Conservation (phyloP, 1,139 yeast genomes). For the Saccharomyces hybrid region DNA sequence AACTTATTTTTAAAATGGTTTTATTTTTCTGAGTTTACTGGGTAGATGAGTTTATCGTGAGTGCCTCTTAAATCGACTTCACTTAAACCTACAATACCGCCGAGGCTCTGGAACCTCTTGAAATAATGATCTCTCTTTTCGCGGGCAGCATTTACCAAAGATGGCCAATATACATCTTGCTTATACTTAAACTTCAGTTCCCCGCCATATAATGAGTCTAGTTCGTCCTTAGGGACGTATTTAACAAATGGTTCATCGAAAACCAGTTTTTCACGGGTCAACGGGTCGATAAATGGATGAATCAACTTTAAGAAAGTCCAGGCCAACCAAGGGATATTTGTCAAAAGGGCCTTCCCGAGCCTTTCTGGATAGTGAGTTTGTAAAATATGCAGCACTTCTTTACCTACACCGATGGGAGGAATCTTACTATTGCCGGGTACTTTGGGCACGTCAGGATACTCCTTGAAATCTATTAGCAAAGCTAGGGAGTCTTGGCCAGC, state of each 20-base stretch:
- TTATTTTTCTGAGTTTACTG: conserved; percentile 20
- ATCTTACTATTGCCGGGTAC: conserved; percentile 51
- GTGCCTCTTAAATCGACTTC: conserved; percentile 72
- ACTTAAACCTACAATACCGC: conserved; percentile 68
- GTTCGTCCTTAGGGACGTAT: conserved; percentile 72
- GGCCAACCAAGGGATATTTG: conserved; percentile 89
- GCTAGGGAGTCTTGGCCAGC: conserved; percentile 92
- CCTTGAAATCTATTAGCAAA: conserved; percentile 80
- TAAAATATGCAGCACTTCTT: conserved; percentile 64
- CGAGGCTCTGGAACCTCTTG: conserved; percentile 57
- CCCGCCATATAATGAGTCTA: conserved; percentile 83
- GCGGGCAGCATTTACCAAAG: conserved; percentile 51
- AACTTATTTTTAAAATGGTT: not conserved
- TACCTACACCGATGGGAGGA: conserved; percentile 76
- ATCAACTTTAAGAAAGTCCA: conserved; percentile 84
- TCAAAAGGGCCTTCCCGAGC: conserved; percentile 80
- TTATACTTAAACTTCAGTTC: conserved; percentile 70
- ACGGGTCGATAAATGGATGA: conserved; percentile 91
- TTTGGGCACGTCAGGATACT: conserved; percentile 45
- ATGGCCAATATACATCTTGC: conserved; percentile 78
- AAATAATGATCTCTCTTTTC: conserved; percentile 49
- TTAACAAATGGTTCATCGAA: conserved; percentile 82
- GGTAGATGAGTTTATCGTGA: conserved; percentile 39
- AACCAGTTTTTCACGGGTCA: conserved; percentile 85
- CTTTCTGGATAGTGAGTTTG: conserved; percentile 96